Conservation (phyloP, 2,329 filamentous ascomycete genomes). For the Grosmannia serpens region DNA sequence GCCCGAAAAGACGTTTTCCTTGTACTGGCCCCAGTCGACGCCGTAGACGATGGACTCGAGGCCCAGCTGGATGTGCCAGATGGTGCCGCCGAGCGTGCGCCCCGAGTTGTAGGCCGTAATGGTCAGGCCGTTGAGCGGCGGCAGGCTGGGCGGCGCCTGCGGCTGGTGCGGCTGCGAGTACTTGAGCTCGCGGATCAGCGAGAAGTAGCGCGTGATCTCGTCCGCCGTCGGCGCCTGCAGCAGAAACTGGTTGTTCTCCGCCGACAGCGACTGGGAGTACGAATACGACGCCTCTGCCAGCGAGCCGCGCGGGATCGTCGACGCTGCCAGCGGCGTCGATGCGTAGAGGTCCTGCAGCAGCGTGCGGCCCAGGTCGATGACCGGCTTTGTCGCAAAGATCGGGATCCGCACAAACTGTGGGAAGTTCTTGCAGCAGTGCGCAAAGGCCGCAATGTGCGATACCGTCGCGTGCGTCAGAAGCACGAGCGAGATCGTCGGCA, state of each 20-base stretch:
- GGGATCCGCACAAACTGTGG: slow-evolving; percentile 86
- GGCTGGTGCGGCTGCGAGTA: slow-evolving; percentile 96
- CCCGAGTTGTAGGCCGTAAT: slow-evolving; percentile 96
- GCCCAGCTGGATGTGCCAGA: slow-evolving; percentile 97
- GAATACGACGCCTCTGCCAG: slow-evolving; percentile 55
- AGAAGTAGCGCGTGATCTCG: slow-evolving; percentile 88
- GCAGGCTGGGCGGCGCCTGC: slow-evolving; percentile 73
- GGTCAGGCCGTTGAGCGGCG: slow-evolving; percentile 78
- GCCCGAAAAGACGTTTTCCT: slow-evolving; percentile 86
- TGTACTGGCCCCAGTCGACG: slow-evolving; percentile 96
- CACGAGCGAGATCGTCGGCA: slow-evolving; percentile 83
- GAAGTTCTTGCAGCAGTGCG: slow-evolving; percentile 94
- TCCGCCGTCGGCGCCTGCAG: slow-evolving; percentile 64
- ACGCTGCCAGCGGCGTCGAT: slow-evolving; percentile 78
- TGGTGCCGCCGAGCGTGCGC: slow-evolving; percentile 89
- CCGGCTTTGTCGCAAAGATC: slow-evolving; percentile 85
- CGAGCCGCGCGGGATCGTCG: slow-evolving; percentile 62
- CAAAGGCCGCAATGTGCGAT: slow-evolving; percentile 84
- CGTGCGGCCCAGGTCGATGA: slow-evolving; percentile 85
- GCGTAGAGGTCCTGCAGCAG: slow-evolving; percentile 86
- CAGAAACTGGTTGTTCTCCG: slow-evolving; percentile 41
- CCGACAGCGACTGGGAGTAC: slow-evolving; percentile 37
- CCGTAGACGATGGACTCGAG: slow-evolving; percentile 96
- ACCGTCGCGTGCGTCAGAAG: slow-evolving; percentile 90
- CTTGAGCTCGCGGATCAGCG: slow-evolving; percentile 80